A percentile compares a stretch with the other conserved stretches of the same genome.
Evolutionary conservation across 352 stramenopile species (phyloP).

Genomic region (Phytophthora cryptogea): DNA sequence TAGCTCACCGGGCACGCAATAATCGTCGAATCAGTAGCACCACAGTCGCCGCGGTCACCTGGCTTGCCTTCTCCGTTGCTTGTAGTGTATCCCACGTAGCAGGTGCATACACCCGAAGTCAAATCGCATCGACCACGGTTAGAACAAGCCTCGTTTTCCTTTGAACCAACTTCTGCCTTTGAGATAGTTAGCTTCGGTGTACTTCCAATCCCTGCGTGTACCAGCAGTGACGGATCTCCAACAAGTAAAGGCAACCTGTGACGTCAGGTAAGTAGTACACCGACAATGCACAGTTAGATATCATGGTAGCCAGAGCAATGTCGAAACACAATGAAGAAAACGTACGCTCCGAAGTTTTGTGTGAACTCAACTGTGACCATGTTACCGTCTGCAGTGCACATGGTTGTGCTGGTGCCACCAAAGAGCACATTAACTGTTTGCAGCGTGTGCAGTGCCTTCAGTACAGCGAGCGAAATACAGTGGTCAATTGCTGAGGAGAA

Average conservation of each 20-base stretch:
- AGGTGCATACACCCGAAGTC: constrained; percentile 83
- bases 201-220: constrained; percentile 59
- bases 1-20: constrained; percentile 50
- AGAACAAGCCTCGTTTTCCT: constrained; percentile 88
- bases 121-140: constrained; percentile 77
- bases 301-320: no score
- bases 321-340: not conserved
- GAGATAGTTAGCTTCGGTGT: constrained; percentile 49
- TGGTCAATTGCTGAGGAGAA: not conserved
- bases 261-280: not conserved
- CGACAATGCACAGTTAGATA: no score
- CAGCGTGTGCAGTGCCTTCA: constrained; percentile 64
- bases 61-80: constrained; percentile 54
- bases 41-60: constrained; percentile 76
- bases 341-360: constrained; percentile 74
- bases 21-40: constrained; percentile 51
- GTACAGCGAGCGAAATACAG: not conserved
- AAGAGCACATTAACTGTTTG: constrained; percentile 61
- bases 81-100: constrained; percentile 83
- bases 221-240: constrained; percentile 58
- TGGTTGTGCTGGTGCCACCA: constrained; percentile 52
- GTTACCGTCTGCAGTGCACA: constrained; percentile 70
- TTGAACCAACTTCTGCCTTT: constrained; percentile 80
- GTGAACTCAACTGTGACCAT: constrained; percentile 81
- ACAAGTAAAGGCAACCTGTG: constrained; percentile 74